These are phyloP conservation scores for Hylodesmum podocarpum DNA, from an alignment of 306 rosid species.

Conservation along the genomic window DNA sequence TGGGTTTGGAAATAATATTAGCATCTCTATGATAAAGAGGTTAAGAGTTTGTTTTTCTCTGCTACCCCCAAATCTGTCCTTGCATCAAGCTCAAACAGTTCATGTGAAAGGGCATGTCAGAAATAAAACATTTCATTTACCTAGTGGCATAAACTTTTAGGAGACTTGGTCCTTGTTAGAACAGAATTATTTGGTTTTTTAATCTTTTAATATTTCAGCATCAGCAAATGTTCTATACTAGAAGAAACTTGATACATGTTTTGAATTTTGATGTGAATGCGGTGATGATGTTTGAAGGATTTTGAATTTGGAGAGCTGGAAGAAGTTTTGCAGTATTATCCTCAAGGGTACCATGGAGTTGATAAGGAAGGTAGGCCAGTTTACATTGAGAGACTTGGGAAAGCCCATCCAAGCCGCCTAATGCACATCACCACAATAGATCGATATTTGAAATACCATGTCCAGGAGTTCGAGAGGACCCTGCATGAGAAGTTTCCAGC, in stretches of 20 bases:
- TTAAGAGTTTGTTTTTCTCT: neutral
- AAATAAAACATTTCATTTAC: neutral
- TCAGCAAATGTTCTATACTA: slow-evolving; percentile 12
- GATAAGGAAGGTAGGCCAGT: slow-evolving; percentile 98
- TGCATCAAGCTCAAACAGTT: neutral
- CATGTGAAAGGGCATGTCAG: neutral
- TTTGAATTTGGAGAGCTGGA: slow-evolving; percentile 89
- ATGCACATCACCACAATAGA: slow-evolving; percentile 82
- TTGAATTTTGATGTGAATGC: slow-evolving; percentile 36
- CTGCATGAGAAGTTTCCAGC: slow-evolving; percentile 91
- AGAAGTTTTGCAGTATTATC: slow-evolving; percentile 91
- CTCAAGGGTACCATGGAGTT: slow-evolving; percentile 97
- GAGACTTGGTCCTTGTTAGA: neutral
- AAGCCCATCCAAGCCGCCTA: slow-evolving; percentile 91
- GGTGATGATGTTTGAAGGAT: slow-evolving; percentile 54
- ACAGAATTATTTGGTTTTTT: neutral
- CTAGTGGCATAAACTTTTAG: neutral
- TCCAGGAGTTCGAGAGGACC: slow-evolving; percentile 93
- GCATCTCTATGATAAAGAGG: neutral
- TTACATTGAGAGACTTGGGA: slow-evolving; percentile 94
- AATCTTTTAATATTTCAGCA: slow-evolving; percentile 1
- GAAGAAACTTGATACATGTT: neutral
- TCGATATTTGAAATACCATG: slow-evolving; percentile 86
- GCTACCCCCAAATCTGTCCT: neutral
- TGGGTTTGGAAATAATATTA: neutral